A percentile compares a stretch with the other conserved stretches of the same genome.
These are phyloP conservation scores for Xanthoparmelia taractica DNA, from an alignment of 495 filamentous ascomycete genomes.

Conservation along the genomic window DNA sequence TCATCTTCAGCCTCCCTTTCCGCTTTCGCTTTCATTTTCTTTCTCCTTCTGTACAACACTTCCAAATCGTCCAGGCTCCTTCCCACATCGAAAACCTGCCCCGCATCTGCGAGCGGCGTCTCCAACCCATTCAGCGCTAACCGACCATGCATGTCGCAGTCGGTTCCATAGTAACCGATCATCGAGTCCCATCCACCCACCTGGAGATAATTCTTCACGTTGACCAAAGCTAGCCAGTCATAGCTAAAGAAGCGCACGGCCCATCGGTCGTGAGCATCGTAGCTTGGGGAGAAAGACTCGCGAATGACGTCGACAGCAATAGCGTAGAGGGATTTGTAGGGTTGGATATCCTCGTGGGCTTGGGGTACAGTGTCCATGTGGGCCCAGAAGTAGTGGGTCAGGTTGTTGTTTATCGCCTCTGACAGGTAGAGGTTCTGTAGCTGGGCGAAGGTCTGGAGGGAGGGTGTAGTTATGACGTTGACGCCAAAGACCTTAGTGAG, in stretches of 20 bases:
- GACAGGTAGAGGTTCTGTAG: constrained; percentile 55
- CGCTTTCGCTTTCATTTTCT: constrained; percentile 14
- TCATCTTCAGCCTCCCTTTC: constrained; percentile 2
- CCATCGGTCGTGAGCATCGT: constrained; percentile 33
- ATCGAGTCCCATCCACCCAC: constrained; percentile 53
- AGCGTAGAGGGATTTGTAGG: constrained; percentile 47
- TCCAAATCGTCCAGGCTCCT: constrained; percentile 22
- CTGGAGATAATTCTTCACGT: constrained; percentile 41
- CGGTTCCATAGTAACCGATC: constrained; percentile 53
- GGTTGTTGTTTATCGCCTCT: constrained; percentile 39
- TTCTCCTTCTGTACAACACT: constrained; percentile 20
- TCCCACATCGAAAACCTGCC: constrained; percentile 19
- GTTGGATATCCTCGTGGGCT: constrained; percentile 38
- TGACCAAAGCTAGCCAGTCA: constrained; percentile 53
- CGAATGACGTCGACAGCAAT: constrained; percentile 41
- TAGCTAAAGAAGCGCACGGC: constrained; percentile 50
- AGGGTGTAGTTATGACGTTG: constrained; percentile 49
- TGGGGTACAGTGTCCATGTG: constrained; percentile 52
- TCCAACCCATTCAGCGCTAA: constrained; percentile 42
- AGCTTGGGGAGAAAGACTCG: constrained; percentile 18
- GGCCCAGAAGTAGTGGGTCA: constrained; percentile 53
- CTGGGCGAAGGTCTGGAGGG: constrained; percentile 53
- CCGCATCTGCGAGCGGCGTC: constrained; percentile 21
- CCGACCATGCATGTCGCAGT: constrained; percentile 52
- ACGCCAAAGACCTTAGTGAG: constrained; percentile 46